Conservation (phyloP, 164 flowering plant genomes). For the Magnolia changhungtana region DNA sequence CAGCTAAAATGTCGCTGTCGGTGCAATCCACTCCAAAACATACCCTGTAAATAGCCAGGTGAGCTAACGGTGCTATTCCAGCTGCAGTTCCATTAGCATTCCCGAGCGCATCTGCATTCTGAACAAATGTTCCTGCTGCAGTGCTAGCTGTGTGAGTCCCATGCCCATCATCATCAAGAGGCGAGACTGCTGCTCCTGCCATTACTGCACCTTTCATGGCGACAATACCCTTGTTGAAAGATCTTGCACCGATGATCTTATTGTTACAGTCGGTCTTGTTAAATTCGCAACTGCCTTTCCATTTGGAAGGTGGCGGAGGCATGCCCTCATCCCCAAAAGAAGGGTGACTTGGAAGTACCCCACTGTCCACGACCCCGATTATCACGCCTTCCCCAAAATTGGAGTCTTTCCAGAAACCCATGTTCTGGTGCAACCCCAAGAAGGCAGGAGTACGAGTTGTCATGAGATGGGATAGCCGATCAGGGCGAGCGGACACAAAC, state of each 20-base stretch:
- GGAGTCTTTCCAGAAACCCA: conserved; percentile 41
- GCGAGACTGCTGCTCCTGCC: conserved; percentile 1
- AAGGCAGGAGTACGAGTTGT: conserved; percentile 23
- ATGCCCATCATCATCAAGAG: conserved; percentile 31
- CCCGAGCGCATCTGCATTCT: conserved; percentile 19
- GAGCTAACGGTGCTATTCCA: conserved; percentile 40
- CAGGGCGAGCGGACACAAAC: conserved; percentile 20
- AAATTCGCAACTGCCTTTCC: conserved; percentile 48
- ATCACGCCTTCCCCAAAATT: conserved; percentile 45
- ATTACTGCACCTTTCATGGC: not conserved
- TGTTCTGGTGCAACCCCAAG: conserved; percentile 34
- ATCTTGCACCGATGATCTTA: conserved; percentile 51
- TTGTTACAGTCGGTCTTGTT: conserved; percentile 31
- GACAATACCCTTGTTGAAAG: conserved; percentile 17
- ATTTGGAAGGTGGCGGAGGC: conserved; percentile 46
- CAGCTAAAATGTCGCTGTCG: conserved; percentile 26
- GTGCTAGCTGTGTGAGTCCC: conserved; percentile 41
- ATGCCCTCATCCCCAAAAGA: conserved; percentile 42
- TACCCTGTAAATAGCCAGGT: conserved; percentile 21
- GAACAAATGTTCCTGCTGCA: conserved; percentile 30
- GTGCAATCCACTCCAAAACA: conserved; percentile 11
- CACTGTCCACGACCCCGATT: conserved; percentile 44
- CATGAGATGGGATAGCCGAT: conserved; percentile 1
- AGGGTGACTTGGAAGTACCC: conserved; percentile 41
- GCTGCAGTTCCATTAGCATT: conserved; percentile 32